phyloP scores from a whole-genome alignment of 257 asterid genomes.

The Gentiana macrophylla region DNA sequence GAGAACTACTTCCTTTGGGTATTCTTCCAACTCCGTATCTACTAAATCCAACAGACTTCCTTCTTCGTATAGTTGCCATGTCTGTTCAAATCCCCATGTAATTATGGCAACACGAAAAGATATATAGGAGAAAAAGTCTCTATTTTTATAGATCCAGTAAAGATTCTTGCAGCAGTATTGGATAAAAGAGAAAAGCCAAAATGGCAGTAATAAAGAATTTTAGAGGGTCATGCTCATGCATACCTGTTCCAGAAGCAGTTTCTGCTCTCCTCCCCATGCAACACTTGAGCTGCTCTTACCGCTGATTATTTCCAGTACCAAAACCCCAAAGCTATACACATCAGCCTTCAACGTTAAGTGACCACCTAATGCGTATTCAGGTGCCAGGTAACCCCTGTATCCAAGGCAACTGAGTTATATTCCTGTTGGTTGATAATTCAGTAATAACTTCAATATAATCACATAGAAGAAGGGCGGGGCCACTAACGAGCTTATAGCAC shows the following conservation, averaged over 20 bases:
- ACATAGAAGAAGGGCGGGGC: background rate
- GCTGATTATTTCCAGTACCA: constrained; percentile 67
- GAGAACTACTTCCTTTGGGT: constrained; percentile 43
- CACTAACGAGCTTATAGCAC: too few species aligned
- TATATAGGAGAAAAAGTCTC: background rate
- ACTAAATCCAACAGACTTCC: constrained; percentile 57
- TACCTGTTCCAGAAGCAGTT: constrained; percentile 77
- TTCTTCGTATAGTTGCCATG: constrained; percentile 69
- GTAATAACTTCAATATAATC: background rate
- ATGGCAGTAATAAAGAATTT: too few species aligned
- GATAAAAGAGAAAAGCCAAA: too few species aligned
- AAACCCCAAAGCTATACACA: constrained; percentile 78
- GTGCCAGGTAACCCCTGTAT: constrained; percentile 91
- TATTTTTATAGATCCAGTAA: background rate
- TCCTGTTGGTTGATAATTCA: too few species aligned
- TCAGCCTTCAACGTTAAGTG: constrained; percentile 89
- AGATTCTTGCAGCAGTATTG: background rate
- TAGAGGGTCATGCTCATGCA: constrained; percentile 17
- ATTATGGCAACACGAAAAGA: too few species aligned
- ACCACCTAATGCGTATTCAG: constrained; percentile 91
- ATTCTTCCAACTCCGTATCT: constrained; percentile 58
- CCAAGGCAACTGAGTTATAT: background rate
- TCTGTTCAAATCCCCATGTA: constrained; percentile 22
- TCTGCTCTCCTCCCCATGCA: constrained; percentile 44
- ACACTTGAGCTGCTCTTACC: constrained; percentile 58